Evolutionary conservation across 164 flowering plant genomes (phyloP).

Genomic region (Sextonia rubra): DNA sequence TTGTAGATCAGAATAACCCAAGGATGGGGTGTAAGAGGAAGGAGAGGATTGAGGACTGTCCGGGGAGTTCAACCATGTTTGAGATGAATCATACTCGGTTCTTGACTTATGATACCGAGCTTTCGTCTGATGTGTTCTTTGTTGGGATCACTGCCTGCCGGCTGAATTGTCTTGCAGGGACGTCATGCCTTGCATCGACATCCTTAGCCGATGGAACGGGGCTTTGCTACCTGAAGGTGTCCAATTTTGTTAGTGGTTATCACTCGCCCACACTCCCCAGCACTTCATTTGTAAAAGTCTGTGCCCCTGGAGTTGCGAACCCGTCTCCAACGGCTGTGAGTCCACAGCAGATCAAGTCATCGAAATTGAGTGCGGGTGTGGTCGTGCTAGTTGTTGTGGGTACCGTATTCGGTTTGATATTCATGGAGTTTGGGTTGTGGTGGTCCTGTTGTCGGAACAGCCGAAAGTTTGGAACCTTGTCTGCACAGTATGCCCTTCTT

Average conservation of each 20-base stretch:
- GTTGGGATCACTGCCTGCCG: conserved; percentile 49
- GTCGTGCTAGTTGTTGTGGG: conserved; percentile 19
- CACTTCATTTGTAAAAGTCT: conserved; percentile 72
- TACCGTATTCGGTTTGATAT: conserved; percentile 13
- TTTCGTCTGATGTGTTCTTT: conserved; percentile 30
- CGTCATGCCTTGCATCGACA: conserved; percentile 61
- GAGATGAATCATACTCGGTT: conserved; percentile 47
- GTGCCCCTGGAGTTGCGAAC: conserved; percentile 44
- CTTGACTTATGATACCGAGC: conserved; percentile 61
- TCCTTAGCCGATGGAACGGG: conserved; percentile 70
- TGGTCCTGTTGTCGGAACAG: conserved; percentile 28
- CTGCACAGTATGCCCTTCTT: conserved; percentile 30
- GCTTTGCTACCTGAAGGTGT: conserved; percentile 45
- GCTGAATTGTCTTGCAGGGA: conserved; percentile 47
- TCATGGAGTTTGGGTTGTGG: conserved; percentile 30
- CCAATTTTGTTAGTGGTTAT: conserved; percentile 57
- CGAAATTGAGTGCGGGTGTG: conserved; percentile 13
- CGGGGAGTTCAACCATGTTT: conserved; percentile 46
- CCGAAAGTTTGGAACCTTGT: conserved; percentile 23
- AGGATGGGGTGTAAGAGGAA: conserved; percentile 76
- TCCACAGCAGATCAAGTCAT: neutral
- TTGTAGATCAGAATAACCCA: conserved; percentile 48
- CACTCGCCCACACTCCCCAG: conserved; percentile 63
- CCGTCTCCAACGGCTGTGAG: conserved; percentile 2
- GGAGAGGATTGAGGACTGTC: conserved; percentile 50